Evolutionary conservation across 1,139 yeast genomes (phyloP), one percentile per base, ranked within the genome.

Genomic region (Candida frijolesensis): DNA sequence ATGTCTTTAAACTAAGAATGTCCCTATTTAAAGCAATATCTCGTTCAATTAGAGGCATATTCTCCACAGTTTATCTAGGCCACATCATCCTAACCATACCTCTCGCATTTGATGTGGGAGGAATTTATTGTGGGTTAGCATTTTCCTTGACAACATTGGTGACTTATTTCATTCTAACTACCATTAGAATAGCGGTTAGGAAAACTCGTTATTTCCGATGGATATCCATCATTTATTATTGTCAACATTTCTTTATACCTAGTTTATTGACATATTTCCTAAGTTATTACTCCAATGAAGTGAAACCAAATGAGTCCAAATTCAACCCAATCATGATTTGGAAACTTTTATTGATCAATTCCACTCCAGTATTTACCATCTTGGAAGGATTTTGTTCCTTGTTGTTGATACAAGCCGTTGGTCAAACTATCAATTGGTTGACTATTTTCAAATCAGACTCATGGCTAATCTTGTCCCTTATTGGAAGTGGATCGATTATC

Each of bases 21-120:
- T 37, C 56, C 16, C 46, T 39, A 32, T 34, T 47, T n/a, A 48
- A 48, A 34, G 51, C 54, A 32, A 50, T 54, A 41, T 34, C 47
- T 32, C 60, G 62, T 48, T 54, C 60, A 42, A 50, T 63, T 15
- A 56, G 74, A 51, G 70, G 66, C 49, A 47, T 80, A 22, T 72
- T 84, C 51, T 82, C 89, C 1, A 68, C 84, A 3, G 65, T 83
- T 38, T 86, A 87, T 63, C 75, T 90, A 50, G 70, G 83, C 14
- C 79, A 90, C 46, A 83, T 90, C 19, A 81, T 94, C 44, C 76
- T 92, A 35, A 88, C 97, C 1, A 87, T 94, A 15, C 98, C 98
- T 5, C 78, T 94, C 55, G 90, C 97, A n/a, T 94, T 94, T 68
- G 97, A 92, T 63, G 87, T 90, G 33, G 98, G 98, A 14, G 98